Evolutionary conservation across 106 monocot species (phyloP).

Genomic region (Allium fistulosum): DNA sequence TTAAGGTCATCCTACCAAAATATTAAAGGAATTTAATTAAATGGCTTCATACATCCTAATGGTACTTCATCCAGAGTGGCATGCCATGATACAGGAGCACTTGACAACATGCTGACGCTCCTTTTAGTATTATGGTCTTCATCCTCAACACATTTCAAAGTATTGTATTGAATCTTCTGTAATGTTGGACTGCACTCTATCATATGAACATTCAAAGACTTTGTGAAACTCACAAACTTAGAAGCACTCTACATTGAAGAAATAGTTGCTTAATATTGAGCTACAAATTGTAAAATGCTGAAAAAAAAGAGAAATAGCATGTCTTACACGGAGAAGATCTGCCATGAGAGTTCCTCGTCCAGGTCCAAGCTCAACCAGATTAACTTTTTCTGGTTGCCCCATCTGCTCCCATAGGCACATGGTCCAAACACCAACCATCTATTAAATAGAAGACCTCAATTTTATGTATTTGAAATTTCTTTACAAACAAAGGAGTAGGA

Average conservation of each 20-base stretch:
- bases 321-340: conserved; percentile 82
- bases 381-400: conserved; percentile 67
- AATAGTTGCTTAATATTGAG: not conserved
- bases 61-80: conserved; percentile 74
- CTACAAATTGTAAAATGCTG: not conserved
- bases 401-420: conserved; percentile 98
- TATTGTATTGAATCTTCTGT: conserved; percentile 59
- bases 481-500: too few species aligned
- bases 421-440: conserved; percentile 97
- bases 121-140: conserved; percentile 14
- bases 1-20: not conserved
- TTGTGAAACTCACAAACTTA: conserved; percentile 69
- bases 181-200: conserved; percentile 95
- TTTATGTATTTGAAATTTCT: not conserved
- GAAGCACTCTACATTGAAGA: conserved; percentile 67
- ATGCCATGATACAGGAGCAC: conserved; percentile 67
- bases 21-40: conserved; percentile 5
- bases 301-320: not conserved
- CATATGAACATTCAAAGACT: conserved; percentile 69
- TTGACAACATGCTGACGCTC: conserved; percentile 37
- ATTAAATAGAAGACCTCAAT: conserved; percentile 1
- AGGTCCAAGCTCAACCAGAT: conserved; percentile 93
- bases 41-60: conserved; percentile 64
- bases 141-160: conserved; percentile 57
- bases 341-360: conserved; percentile 94